A percentile compares a stretch with the other conserved stretches of the same genome.
phyloP scores from a whole-genome alignment of 1,284 basidiomycete genomes.

The Pascua guehoae region DNA sequence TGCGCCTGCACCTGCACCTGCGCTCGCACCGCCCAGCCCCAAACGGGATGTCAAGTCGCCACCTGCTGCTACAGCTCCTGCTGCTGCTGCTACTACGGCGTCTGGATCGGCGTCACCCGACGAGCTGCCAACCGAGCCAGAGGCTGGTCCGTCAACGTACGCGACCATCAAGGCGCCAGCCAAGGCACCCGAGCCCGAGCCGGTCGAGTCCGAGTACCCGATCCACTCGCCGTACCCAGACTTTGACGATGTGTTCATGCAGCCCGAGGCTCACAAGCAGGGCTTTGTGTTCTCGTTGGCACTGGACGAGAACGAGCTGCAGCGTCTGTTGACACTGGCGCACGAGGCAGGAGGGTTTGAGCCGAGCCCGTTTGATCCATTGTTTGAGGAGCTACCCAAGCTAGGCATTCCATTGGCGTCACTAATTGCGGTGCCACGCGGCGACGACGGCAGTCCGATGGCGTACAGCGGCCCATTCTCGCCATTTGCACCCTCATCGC shows the following conservation, averaged over 20 bases:
- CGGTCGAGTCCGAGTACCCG: conserved; percentile 31
- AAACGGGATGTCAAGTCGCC: conserved; percentile 4
- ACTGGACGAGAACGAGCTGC: conserved; percentile 28
- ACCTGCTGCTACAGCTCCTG: not conserved
- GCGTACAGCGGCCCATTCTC: conserved; percentile 20
- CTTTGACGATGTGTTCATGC: conserved; percentile 59
- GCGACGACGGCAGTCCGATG: not conserved
- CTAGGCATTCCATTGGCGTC: conserved; percentile 22
- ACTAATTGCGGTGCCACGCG: conserved; percentile 13
- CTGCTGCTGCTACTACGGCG: too few relatives aligned
- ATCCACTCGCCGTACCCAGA: conserved; percentile 80
- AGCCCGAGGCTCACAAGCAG: conserved; percentile 28
- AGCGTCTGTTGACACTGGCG: conserved; percentile 18
- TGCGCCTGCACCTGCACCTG: conserved; percentile 1
- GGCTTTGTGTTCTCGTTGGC: conserved; percentile 37
- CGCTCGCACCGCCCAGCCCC: not conserved
- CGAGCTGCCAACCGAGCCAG: conserved; percentile 28
- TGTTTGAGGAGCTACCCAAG: conserved; percentile 24
- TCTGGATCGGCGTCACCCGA: not conserved
- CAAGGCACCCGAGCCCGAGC: not conserved
- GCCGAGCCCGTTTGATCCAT: conserved; percentile 36
- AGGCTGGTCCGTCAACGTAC: conserved; percentile 39
- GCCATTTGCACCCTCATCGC: conserved; percentile 20
- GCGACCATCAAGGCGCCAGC: conserved; percentile 16
- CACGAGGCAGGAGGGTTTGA: conserved; percentile 28